Evolutionary conservation across 495 filamentous ascomycete genomes (phyloP), one percentile per base, ranked within the genome.

Genomic region (Xylaria curta): DNA sequence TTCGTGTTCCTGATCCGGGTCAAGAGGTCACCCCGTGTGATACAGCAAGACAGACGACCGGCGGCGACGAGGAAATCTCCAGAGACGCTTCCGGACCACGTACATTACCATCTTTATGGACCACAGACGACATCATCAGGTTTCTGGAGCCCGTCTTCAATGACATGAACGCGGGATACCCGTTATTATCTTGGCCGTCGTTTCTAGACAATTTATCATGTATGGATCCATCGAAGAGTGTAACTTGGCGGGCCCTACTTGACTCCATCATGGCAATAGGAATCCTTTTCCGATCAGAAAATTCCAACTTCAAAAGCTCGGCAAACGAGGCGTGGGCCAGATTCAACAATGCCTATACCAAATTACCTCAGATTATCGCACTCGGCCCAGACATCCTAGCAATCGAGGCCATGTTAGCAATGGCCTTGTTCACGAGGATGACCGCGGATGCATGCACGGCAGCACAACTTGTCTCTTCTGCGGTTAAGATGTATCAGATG

Each of bases 331-430:
- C 63, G 3, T 71, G 74, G 71, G 54, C 47, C 17, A 71, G 42
- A n/a, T 73, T 75, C 42, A 46, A 70, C 8, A 73, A 68, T 49
- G 67, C 74, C 12, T 75, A 68, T 24, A 47, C 63, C 17, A 21
- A 15, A 6, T 40, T 73, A 13, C 74, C 71, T 19, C 51, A 67
- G 17, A 68, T 75, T 24, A 58, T 68, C 9, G 28, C 49, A 42
- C 8, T 38, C 19, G 65, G 33, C 19, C 49, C 65, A 13, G 49
- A 68, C 42, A 68, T 68, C 49, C 21, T 68, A 1, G 65, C 65
- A 38, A 54, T 68, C 4, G 65, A 68, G 49, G 65, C 65, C 65
- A n/a, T 44, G 31, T 26, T 68, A 58, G n/a, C 65, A 49, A 68
- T 68, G 65, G 65, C 65, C 28, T 24, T 68, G 24, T 68, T 68